Base-by-base conservation (phyloP, 2,329 filamentous ascomycete species). In the Juglanconis oblonga region DNA sequence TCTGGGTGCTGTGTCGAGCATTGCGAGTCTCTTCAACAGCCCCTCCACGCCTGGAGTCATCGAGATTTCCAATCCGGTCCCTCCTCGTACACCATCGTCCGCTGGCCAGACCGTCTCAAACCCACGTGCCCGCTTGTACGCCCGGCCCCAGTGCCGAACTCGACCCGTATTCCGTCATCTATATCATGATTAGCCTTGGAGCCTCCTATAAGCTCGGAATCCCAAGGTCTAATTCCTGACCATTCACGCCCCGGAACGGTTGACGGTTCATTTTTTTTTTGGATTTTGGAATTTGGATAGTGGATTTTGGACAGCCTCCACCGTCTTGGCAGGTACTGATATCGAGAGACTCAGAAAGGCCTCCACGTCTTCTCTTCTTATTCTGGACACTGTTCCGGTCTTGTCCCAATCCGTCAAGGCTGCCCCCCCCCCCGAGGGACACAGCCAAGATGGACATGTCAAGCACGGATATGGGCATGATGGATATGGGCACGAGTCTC, bases 401-500 rank as follows among this genome's bases (percentile, higher is more conserved):
- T 17, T 17, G 8, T 8, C 7, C 31, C 38, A 8, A 36, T 29
- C 11, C 55, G 11, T 14, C 36, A 47, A 45, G 13, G 31, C 9
- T 14, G 8, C 52, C 17, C 13, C 3, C 44, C 36, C 35, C 7
- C 24, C 33, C 24, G 17, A 32, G 40, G 10, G 3, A 55, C 8
- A 42, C 47, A 52, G 51, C 24, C 66, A 62, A 67, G 64, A 70
- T 69, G 65, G 67, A 65, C 32, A 74, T 72, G 71, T 68, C 65
- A n/a, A 63, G 61, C 36, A 73, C 69, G 70, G 62, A 72, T 55
- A 69, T 74, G 64, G 72, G 74, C 17, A 71, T 24, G 40, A 73
- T 70, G 70, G 62, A 72, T 55, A 69, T 74, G 64, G 72, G 74
- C 17, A 71, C 75, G 54, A 73, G 70, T 54, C 70, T 74, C 67